phyloP scores from a whole-genome alignment of 1,284 basidiomycete species.

The Phylloporus gajari region DNA sequence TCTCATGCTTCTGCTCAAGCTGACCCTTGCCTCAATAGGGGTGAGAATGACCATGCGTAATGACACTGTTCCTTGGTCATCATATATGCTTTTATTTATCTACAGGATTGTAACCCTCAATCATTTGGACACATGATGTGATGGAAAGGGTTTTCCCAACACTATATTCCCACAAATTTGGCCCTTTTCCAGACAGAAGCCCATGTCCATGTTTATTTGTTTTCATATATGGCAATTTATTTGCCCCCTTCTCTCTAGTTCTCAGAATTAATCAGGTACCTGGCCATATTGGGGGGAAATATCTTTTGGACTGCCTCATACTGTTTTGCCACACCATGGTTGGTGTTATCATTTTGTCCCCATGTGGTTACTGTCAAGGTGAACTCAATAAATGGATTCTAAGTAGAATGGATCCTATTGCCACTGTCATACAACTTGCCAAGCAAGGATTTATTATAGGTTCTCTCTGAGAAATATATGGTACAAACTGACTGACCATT shows the following conservation, averaged over 20 bases:
- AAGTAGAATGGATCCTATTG: slow-evolving; percentile 69
- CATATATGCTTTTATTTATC: slow-evolving; percentile 51
- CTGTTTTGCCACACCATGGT: slow-evolving; percentile 80
- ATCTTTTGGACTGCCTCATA: slow-evolving; percentile 69
- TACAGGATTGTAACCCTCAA: slow-evolving; percentile 79
- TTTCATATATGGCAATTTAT: too few species aligned
- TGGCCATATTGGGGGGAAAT: slow-evolving; percentile 62
- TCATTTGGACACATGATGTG: slow-evolving; percentile 70
- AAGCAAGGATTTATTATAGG: slow-evolving; percentile 72
- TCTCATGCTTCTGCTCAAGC: slow-evolving; percentile 23
- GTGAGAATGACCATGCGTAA: slow-evolving; percentile 83
- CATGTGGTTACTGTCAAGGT: slow-evolving; percentile 74
- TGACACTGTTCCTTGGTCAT: slow-evolving; percentile 36
- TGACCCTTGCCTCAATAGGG: slow-evolving; percentile 54
- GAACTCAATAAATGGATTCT: slow-evolving; percentile 74
- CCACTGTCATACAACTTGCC: slow-evolving; percentile 80
- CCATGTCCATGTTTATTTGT: too few species aligned
- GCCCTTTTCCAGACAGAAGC: slow-evolving; percentile 71
- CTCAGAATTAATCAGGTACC: slow-evolving; percentile 57
- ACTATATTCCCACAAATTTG: slow-evolving; percentile 71
- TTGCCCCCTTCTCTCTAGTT: too few species aligned
- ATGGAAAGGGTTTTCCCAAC: slow-evolving; percentile 77
- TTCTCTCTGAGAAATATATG: slow-evolving; percentile 5
- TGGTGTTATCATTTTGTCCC: slow-evolving; percentile 71
- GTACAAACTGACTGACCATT: slow-evolving; percentile 24